Conservation (phyloP, 2,329 filamentous ascomycete genomes). For the Orbilia blumenaviensis region DNA sequence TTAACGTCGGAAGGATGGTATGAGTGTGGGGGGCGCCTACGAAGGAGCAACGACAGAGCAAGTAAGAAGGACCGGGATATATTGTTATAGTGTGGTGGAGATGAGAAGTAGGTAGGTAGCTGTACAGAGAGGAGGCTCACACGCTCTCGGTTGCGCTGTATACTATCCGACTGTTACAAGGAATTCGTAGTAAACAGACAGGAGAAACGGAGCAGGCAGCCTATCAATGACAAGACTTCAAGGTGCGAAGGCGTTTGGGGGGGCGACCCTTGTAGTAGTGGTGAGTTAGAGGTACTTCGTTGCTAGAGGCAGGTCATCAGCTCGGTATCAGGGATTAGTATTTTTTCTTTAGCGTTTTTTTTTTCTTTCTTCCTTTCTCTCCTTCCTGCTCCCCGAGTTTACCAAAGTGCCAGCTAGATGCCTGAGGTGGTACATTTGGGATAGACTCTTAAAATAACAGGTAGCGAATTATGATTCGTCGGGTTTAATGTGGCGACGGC, state of each 20-base stretch:
- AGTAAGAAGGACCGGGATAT: conserved; percentile 32
- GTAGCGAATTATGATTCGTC: conserved; percentile 12
- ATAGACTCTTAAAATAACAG: conserved; percentile 6
- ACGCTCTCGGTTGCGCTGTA: conserved; percentile 16
- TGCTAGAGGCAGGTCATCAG: conserved; percentile 46
- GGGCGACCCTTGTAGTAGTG: conserved; percentile 34
- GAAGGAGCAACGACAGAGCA: neutral
- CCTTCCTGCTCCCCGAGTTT: neutral
- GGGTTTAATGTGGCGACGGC: conserved; percentile 37
- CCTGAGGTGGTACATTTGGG: neutral
- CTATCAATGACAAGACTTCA: conserved; percentile 40
- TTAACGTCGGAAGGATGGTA: conserved; percentile 4
- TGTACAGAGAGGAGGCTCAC: conserved; percentile 4
- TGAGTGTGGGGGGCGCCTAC: conserved; percentile 28
- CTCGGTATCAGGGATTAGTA: conserved; percentile 24
- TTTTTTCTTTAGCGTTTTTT: neutral
- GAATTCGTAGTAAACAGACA: conserved; percentile 33
- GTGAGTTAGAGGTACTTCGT: conserved; percentile 21
- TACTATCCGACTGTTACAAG: conserved; percentile 42
- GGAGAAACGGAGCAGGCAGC: conserved; percentile 16
- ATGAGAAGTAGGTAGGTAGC: conserved; percentile 21
- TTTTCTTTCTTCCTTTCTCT: neutral
- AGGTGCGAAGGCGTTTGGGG: conserved; percentile 5
- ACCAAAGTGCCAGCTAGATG: no score
- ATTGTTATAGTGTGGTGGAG: conserved; percentile 32